A percentile compares a stretch with the other conserved stretches of the same genome.
Conservation (phyloP, 768 basidiomycete genomes). For the Termitomyces sp. region DNA sequence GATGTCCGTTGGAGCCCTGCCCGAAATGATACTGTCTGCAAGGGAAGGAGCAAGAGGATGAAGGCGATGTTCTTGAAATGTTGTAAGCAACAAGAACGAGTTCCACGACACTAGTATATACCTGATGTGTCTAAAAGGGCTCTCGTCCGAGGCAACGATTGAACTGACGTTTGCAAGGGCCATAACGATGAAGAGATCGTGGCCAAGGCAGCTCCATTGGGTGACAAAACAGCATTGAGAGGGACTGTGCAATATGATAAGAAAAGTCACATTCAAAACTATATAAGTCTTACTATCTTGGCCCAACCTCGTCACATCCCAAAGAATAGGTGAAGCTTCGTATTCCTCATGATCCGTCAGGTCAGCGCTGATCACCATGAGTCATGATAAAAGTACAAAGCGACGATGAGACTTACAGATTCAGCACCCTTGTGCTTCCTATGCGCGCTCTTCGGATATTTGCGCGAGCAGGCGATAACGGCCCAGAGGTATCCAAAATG, state of each 20-base stretch:
- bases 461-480: constrained; percentile 26
- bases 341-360: constrained; percentile 48
- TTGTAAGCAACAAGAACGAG: not conserved
- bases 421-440: constrained; percentile 49
- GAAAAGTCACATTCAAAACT: not conserved
- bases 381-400: not conserved
- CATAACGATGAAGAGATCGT: constrained; percentile 44
- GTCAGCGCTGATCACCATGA: constrained; percentile 41
- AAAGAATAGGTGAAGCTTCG: constrained; percentile 44
- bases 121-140: constrained; percentile 9
- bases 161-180: constrained; percentile 35
- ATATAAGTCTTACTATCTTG: constrained; percentile 42
- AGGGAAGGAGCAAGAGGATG: constrained; percentile 25
- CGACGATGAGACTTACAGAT: constrained; percentile 39
- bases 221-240: constrained; percentile 51
- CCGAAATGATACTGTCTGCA: constrained; percentile 44
- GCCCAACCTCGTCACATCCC: constrained; percentile 36
- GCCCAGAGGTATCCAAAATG: constrained; percentile 44
- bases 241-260: constrained; percentile 43
- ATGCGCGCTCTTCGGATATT: constrained; percentile 37
- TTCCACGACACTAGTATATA: not conserved
- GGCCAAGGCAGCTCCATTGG: constrained; percentile 55
- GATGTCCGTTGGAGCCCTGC: constrained; percentile 56
- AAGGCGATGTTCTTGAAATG: constrained; percentile 5
- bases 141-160: constrained; percentile 38